Base-by-base conservation (phyloP, 345 rosid species). In the Camelina hispida region DNA sequence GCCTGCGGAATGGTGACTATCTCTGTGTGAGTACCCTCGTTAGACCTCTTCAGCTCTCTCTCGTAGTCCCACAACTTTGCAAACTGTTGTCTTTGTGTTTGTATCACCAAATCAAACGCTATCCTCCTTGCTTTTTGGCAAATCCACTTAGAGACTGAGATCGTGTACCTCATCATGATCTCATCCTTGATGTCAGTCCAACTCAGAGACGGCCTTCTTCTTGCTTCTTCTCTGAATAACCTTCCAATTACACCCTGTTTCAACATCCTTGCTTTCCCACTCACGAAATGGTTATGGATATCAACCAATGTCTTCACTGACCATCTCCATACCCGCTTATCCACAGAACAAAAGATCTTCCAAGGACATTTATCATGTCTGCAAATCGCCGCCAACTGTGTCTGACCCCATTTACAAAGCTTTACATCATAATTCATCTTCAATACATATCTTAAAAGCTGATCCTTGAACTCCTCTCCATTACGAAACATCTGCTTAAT, bases 131-230 rank as follows among this genome's bases (percentile, higher is more conserved):
- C 20, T 57, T 57, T 57, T 1, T 1, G 15, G 6, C 62, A 57
- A 0, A 32, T 16, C 23, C 40, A 32, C 42, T 57, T 57, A 7
- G 62, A 15, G 4, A 57, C 13, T 2, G 40, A 30, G 0, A 56
- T 15, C 0, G 32, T 56, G 8, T 56, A 56, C 18, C 61, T 56
- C 14, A 56, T 14, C 22, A 28, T 56, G 0, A 56, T 56, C 38
- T 56, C 40, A n/a, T 56, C 61, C 3, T 56, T 56, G 1, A 56
- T 56, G 16, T 30, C 38, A 30, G 6, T 56, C 61, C 61, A 56
- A 3, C 10, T 30, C 17, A 56, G 2, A 3, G 12, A 5, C 15
- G 40, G 40, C 3, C 62, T 30, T n/a, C 42, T 56, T 59, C 15
- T 25, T 25, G 30, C 30, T 25, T 25, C 30, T 25, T 25, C 30